Base-by-base conservation (phyloP, 768 basidiomycete species). In the Coprinopsis sp. region DNA sequence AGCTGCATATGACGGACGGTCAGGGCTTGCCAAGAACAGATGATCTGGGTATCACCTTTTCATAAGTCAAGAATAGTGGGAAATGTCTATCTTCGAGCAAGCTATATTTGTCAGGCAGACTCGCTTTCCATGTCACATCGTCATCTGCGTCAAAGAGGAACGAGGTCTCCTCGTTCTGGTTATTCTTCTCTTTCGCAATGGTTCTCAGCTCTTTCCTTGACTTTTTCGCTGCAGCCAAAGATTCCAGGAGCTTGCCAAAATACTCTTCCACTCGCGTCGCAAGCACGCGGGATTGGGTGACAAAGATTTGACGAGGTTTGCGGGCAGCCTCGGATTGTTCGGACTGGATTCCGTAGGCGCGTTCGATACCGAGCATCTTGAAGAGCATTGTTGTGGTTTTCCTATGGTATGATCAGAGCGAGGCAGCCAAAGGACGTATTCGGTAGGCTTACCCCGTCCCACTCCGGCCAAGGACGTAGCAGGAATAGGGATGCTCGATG, bases 321-420 rank as follows among this genome's bases (percentile, higher is more conserved):
- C 64, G 57, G 30, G 68, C 59, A 2, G 60, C 14, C 13, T 6
- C 50, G 14, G 27, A 21, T 19, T 3, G 18, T n/a, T 58, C 64
- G 8, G 59, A 60, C 19, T 64, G 60, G 21, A 67, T 49, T 30
- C 74, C 60, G 63, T 73, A 81, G 2, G 76, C 69, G n/a, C 74
- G 64, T 52, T 87, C 81, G 6, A 85, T 77, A 1, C 76, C 73
- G 2, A 87, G 68, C 75, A 88, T 87, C 59, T 84, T 87, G 67
- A 82, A 84, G 1, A 88, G 65, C 74, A 88, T 85, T 0, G 84
- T 82, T 0, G 86, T 87, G 0, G 83, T 87, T 71, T 87, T 87
- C 1, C 85, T 85, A 52, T 14, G 28, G 21, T 6, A 19, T 40
- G 11, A 12, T 22, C 25, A 25, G 29, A 3, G 1, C 7, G 19